phyloP scores from a whole-genome alignment of 441 rosid genomes.

The Eutrema salsugineum region DNA sequence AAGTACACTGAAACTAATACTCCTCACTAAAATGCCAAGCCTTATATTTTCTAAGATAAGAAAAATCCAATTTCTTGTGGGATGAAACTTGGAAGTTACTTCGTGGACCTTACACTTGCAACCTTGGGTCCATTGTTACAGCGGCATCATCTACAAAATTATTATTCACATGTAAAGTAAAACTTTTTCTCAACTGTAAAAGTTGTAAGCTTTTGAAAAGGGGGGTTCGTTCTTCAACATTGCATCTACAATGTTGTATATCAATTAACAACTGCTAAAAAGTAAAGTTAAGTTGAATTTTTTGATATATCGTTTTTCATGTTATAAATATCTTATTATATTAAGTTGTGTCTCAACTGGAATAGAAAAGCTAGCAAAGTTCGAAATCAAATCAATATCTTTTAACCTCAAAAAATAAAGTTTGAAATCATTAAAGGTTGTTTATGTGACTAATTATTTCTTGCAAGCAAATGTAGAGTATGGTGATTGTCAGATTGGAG shows the following conservation, averaged over 20 bases:
- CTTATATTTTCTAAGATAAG: neutral
- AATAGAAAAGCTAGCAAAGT: conserved; percentile 5
- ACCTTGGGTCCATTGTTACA: conserved; percentile 8
- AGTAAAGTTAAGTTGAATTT: neutral
- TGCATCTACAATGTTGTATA: conserved; percentile 7
- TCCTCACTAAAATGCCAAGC: neutral
- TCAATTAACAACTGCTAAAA: neutral
- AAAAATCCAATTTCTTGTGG: neutral
- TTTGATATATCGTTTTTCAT: neutral
- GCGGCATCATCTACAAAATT: neutral
- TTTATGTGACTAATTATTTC: neutral
- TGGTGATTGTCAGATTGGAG: no score
- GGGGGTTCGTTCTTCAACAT: conserved; percentile 12
- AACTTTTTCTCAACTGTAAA: conserved; percentile 5
- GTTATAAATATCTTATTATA: neutral
- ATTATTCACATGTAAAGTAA: conserved; percentile 7
- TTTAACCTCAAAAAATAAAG: no score
- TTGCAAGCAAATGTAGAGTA: neutral
- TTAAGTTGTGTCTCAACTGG: conserved; percentile 8
- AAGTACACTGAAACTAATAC: no score
- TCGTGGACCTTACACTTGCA: neutral
- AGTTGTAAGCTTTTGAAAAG: conserved; percentile 21
- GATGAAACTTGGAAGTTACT: neutral
- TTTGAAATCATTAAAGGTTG: conserved; percentile 7
- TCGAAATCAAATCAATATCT: no score